phyloP scores from a whole-genome alignment of 2,329 filamentous ascomycete genomes.

The Achaetomium macrosporum region DNA sequence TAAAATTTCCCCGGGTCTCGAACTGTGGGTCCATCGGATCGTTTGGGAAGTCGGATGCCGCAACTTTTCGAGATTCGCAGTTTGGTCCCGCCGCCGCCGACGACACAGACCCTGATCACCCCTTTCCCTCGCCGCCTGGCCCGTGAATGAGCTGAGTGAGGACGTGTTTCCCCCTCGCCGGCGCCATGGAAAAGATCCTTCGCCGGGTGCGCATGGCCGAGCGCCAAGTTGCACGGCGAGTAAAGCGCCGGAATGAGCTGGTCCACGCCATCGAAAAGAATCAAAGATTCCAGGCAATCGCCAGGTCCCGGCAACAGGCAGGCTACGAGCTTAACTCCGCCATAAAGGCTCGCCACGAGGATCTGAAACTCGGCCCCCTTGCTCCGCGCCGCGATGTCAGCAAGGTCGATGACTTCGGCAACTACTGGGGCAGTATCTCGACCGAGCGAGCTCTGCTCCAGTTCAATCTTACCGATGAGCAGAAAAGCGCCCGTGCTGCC shows the following conservation, averaged over 20 bases:
- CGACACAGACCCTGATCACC: neutral
- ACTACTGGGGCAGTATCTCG: conserved; percentile 35
- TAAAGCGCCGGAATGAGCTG: conserved; percentile 25
- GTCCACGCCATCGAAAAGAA: conserved; percentile 28
- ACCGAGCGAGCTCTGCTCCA: conserved; percentile 25
- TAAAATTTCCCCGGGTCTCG: conserved; percentile 10
- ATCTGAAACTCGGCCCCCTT: conserved; percentile 72
- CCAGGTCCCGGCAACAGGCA: conserved; percentile 20
- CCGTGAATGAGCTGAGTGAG: conserved; percentile 7
- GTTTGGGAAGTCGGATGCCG: neutral
- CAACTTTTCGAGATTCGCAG: conserved; percentile 16
- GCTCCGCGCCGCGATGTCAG: conserved; percentile 72
- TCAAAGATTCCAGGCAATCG: conserved; percentile 1
- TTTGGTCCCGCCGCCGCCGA: neutral
- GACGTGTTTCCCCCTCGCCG: conserved; percentile 9
- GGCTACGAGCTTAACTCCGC: conserved; percentile 28
- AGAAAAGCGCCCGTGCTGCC: conserved; percentile 40
- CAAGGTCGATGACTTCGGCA: conserved; percentile 53
- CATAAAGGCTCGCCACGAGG: conserved; percentile 56
- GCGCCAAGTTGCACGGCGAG: conserved; percentile 52
- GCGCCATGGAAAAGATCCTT: conserved; percentile 64
- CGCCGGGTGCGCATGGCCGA: conserved; percentile 61
- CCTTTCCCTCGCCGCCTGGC: neutral
- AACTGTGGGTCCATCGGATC: conserved; percentile 1
- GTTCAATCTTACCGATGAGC: conserved; percentile 31